These are phyloP conservation scores for Psophocarpus tetragonolobus DNA, from an alignment of 306 rosid species.

Conservation along the genomic window DNA sequence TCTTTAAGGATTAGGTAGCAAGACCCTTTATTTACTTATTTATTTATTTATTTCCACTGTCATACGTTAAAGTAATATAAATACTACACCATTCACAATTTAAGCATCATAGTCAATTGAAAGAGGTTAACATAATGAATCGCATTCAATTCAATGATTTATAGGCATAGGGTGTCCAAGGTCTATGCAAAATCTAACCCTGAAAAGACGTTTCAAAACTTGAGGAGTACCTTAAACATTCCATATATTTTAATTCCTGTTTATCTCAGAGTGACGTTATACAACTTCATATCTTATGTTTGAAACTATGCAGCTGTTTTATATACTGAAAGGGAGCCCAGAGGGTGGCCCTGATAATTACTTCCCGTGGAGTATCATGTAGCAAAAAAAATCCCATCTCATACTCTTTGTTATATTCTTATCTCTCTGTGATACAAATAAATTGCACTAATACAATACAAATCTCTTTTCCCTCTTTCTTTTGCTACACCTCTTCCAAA, in stretches of 20 bases:
- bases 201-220: background rate
- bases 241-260: background rate
- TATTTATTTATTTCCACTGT: background rate
- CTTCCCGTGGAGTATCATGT: background rate
- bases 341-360: background rate
- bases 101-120: background rate
- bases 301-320: background rate
- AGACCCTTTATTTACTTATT: background rate
- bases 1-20: too few relatives aligned
- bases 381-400: background rate
- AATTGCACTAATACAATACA: background rate
- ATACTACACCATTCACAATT: background rate
- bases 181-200: background rate
- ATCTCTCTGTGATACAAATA: background rate
- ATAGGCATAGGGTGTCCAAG: background rate
- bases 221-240: background rate
- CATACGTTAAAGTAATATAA: background rate
- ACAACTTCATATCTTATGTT: background rate
- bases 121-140: background rate
- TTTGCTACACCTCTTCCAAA: background rate
- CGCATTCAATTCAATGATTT: background rate
- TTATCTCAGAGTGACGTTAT: background rate
- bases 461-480: background rate
- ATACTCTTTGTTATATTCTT: background rate
- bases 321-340: background rate